Percentiles rank a stretch among this genome's conserved stretches.
Conservation (phyloP, 1,139 yeast species). For the Suhomyces panamericanus region DNA sequence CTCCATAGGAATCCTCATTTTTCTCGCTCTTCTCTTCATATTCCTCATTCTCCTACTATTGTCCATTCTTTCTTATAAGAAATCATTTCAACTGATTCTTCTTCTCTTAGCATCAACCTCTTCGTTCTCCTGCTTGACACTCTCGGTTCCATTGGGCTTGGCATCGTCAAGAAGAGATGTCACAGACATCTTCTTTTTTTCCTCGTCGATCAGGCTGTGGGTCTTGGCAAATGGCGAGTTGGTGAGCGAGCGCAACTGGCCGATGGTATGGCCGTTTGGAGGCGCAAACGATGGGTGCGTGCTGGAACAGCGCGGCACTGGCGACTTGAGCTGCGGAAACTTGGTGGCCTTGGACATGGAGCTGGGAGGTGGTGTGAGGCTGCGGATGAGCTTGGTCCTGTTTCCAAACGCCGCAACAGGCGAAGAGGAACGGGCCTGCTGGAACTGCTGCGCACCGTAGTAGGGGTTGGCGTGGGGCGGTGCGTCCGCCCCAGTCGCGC, state of each 20-base stretch:
- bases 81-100: no score
- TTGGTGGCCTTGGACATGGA: slow-evolving; percentile 2
- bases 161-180: slow-evolving; percentile 30
- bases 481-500: slow-evolving; percentile 1
- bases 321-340: slow-evolving; percentile 12
- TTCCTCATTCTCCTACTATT: no score
- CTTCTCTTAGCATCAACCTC: neutral
- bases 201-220: slow-evolving; percentile 7
- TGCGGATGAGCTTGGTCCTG: slow-evolving; percentile 8
- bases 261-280: slow-evolving; percentile 9
- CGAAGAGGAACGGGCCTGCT: slow-evolving; percentile 12
- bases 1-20: no score
- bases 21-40: no score
- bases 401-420: slow-evolving; percentile 5
- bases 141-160: neutral
- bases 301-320: slow-evolving; percentile 20
- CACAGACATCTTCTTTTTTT: slow-evolving; percentile 30
- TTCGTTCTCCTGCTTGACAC: no score
- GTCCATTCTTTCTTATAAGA: no score
- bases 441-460: slow-evolving; percentile 10
- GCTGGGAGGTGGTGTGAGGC: slow-evolving; percentile 19
- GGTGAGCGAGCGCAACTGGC: slow-evolving; percentile 10
- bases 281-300: slow-evolving; percentile 8
- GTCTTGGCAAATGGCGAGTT: slow-evolving; percentile 19
- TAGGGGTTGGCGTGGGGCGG: slow-evolving; percentile 9